These are phyloP conservation scores for Cytospora piceae DNA, from an alignment of 2,329 filamentous ascomycete species.

Conservation along the genomic window DNA sequence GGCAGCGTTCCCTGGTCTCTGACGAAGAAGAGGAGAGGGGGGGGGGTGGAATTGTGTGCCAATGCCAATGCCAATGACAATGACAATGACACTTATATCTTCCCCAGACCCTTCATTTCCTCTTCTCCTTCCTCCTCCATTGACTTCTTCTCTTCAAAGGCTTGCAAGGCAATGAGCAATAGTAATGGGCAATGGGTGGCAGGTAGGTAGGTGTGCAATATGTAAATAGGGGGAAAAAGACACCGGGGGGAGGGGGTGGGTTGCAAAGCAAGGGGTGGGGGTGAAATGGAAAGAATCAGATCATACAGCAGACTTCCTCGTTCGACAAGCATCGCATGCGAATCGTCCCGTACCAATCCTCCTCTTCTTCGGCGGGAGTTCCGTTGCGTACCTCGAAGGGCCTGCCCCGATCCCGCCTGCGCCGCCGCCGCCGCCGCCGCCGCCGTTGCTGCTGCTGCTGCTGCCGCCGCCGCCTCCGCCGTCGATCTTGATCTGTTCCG, in stretches of 20 bases:
- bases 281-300: background rate
- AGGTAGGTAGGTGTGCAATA: background rate
- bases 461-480: background rate
- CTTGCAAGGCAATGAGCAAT: background rate
- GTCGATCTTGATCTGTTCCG: background rate
- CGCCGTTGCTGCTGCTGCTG: background rate
- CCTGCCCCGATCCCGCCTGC: background rate
- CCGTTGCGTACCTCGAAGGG: background rate
- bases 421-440: background rate
- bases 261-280: background rate
- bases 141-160: background rate
- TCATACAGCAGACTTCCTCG: slow-evolving; percentile 25
- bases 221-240: background rate
- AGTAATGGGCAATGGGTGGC: background rate
- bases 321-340: slow-evolving; percentile 26
- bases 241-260: background rate
- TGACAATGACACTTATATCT: background rate
- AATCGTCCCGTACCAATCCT: slow-evolving; percentile 17
- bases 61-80: too few relatives aligned
- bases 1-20: background rate
- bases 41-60: background rate
- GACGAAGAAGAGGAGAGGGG: background rate
- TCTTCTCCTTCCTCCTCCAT: background rate
- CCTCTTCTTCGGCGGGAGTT: slow-evolving; percentile 4
- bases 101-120: background rate